Evolutionary conservation across 2,329 filamentous ascomycete species (phyloP).

Genomic region (Phyllosticta citribraziliensis): DNA sequence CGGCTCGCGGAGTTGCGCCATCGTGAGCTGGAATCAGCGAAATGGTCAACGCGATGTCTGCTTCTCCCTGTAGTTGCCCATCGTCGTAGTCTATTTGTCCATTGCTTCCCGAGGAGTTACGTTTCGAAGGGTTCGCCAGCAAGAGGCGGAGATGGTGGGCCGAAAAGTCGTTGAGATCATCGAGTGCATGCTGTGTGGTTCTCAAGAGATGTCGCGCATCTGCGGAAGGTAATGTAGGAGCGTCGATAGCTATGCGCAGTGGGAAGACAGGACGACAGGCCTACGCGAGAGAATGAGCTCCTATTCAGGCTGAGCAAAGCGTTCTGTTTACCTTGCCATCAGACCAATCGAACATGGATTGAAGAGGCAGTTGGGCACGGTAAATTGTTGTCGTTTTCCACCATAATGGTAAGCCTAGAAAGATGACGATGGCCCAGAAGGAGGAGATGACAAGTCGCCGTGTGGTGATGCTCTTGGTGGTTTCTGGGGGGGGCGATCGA

Average conservation of each 20-base stretch:
- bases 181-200: conserved; percentile 75
- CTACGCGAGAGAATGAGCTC: conserved; percentile 37
- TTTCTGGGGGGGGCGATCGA: conserved; percentile 62
- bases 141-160: conserved; percentile 72
- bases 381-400: conserved; percentile 91
- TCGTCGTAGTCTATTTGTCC: neutral
- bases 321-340: conserved; percentile 67
- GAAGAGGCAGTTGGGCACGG: conserved; percentile 70
- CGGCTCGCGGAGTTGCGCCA: conserved; percentile 42
- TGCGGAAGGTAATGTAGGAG: conserved; percentile 52
- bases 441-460: conserved; percentile 70
- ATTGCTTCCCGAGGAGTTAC: conserved; percentile 24
- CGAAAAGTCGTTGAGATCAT: conserved; percentile 78
- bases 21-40: conserved; percentile 56
- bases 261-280: conserved; percentile 83
- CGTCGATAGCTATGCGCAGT: conserved; percentile 68
- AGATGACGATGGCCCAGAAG: conserved; percentile 81
- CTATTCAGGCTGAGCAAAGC: neutral
- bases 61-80: conserved; percentile 18
- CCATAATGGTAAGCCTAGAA: conserved; percentile 87
- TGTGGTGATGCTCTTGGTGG: conserved; percentile 55
- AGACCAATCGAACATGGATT: conserved; percentile 84
- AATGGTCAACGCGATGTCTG: conserved; percentile 57
- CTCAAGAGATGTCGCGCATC: conserved; percentile 67
- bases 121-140: conserved; percentile 34